These are phyloP conservation scores for Rhizopogon rudus DNA, from an alignment of 768 basidiomycete species.

Conservation along the genomic window DNA sequence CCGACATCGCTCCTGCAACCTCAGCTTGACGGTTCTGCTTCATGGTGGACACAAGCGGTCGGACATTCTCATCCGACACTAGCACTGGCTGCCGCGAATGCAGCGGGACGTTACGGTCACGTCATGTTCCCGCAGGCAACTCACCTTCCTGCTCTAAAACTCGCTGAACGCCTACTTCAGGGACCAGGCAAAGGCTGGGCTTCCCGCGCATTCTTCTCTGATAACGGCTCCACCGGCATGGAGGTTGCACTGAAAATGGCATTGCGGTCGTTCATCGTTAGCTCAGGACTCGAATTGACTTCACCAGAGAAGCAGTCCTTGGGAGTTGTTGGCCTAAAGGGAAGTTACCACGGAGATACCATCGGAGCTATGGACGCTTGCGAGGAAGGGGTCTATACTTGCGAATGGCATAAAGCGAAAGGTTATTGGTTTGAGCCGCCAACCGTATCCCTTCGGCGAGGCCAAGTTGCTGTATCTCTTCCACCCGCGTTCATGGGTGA, in stretches of 20 bases:
- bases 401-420: constrained; percentile 93
- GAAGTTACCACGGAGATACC: constrained; percentile 97
- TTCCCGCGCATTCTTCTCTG: constrained; percentile 84
- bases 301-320: constrained; percentile 42
- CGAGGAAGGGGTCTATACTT: constrained; percentile 87
- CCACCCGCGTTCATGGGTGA: constrained; percentile 34
- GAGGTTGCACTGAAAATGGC: constrained; percentile 99
- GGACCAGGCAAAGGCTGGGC: constrained; percentile 94
- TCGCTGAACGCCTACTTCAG: constrained; percentile 74
- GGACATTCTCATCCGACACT: constrained; percentile 78
- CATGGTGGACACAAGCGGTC: constrained; percentile 96
- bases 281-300: constrained; percentile 30
- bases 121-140: constrained; percentile 93
- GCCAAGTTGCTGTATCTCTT: constrained; percentile 47
- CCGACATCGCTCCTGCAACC: constrained; percentile 40
- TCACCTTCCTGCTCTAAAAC: constrained; percentile 77
- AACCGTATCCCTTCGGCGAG: constrained; percentile 62
- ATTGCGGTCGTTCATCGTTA: constrained; percentile 56
- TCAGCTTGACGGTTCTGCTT: constrained; percentile 88
- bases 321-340: constrained; percentile 81
- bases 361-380: constrained; percentile 97
- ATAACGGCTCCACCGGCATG: constrained; percentile 95
- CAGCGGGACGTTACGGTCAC: constrained; percentile 93
- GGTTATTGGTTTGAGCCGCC: constrained; percentile 95
- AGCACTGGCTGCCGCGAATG: constrained; percentile 81